Conservation (phyloP, 2,329 filamentous ascomycete genomes). For the Ophiostoma montium region DNA sequence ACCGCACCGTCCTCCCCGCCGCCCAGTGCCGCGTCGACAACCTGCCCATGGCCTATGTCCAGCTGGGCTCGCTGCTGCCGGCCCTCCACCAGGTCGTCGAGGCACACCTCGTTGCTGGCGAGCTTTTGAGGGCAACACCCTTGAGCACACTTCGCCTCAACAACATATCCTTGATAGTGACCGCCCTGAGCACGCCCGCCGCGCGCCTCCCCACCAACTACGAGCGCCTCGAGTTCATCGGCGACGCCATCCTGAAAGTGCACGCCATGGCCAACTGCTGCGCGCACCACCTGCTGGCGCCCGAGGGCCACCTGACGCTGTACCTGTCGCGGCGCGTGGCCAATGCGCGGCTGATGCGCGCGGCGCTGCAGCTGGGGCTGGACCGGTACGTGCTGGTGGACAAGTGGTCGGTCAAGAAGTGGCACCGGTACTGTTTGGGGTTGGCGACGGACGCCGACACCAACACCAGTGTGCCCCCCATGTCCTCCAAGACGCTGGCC, state of each 20-base stretch:
- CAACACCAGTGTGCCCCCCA: slow-evolving; percentile 20
- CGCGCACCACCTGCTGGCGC: slow-evolving; percentile 46
- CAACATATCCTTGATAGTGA: slow-evolving; percentile 41
- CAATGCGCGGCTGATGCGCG: slow-evolving; percentile 57
- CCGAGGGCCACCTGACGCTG: slow-evolving; percentile 60
- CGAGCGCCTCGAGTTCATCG: slow-evolving; percentile 74
- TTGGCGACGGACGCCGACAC: neutral
- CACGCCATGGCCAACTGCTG: slow-evolving; percentile 52
- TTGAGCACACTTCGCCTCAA: slow-evolving; percentile 38
- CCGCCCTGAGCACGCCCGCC: slow-evolving; percentile 54
- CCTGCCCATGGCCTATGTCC: slow-evolving; percentile 28
- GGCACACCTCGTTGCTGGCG: slow-evolving; percentile 44
- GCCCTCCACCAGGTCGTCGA: slow-evolving; percentile 59
- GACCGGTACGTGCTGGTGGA: slow-evolving; percentile 59
- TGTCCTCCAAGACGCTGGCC: slow-evolving; percentile 69
- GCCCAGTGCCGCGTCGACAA: slow-evolving; percentile 35
- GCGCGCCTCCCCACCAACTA: slow-evolving; percentile 54
- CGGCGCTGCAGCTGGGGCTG: slow-evolving; percentile 48
- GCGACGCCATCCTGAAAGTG: slow-evolving; percentile 71
- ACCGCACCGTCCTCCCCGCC: slow-evolving; percentile 27
- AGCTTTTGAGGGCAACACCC: slow-evolving; percentile 37
- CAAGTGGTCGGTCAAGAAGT: slow-evolving; percentile 54
- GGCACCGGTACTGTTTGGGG: slow-evolving; percentile 47
- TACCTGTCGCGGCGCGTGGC: slow-evolving; percentile 58
- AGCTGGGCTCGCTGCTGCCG: slow-evolving; percentile 52